Evolutionary conservation across 495 filamentous ascomycete species (phyloP).

Genomic region (Daldinia childiae): DNA sequence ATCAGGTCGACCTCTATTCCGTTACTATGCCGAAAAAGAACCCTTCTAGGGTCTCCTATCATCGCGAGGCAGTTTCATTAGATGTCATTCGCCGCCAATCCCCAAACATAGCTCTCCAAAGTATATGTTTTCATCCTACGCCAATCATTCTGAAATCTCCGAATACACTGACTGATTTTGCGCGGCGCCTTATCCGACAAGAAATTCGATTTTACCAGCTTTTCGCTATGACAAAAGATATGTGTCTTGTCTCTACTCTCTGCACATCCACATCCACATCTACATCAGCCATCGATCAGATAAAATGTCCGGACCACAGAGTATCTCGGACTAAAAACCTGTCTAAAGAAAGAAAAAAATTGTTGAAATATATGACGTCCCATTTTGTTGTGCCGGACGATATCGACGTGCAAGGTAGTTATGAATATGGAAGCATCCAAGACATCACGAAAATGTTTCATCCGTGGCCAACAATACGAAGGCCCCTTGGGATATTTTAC

Average conservation of each 20-base stretch:
- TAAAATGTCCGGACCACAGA: constrained; percentile 25
- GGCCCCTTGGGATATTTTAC: constrained; percentile 38
- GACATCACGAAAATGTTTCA: background rate
- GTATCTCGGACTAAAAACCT: constrained; percentile 6
- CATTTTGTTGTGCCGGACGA: constrained; percentile 38
- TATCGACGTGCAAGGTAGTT: background rate
- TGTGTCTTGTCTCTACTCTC: constrained; percentile 36
- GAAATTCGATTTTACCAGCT: constrained; percentile 40
- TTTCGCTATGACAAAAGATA: constrained; percentile 30
- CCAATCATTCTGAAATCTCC: constrained; percentile 27
- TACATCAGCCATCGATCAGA: constrained; percentile 10
- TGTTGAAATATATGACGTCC: constrained; percentile 13
- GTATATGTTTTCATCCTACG: constrained; percentile 36
- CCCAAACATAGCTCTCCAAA: constrained; percentile 9
- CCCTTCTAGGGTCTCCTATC: constrained; percentile 37
- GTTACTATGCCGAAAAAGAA: constrained; percentile 42
- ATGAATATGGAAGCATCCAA: constrained; percentile 4
- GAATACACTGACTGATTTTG: constrained; percentile 10
- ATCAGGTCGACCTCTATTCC: constrained; percentile 47
- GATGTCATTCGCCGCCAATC: constrained; percentile 15
- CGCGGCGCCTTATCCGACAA: constrained; percentile 23
- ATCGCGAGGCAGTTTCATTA: constrained; percentile 24
- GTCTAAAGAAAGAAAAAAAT: constrained; percentile 17
- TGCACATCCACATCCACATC: constrained; percentile 27
- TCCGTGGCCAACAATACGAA: constrained; percentile 16